Evolutionary conservation across 192 early-diverging fungal species (phyloP).

Genomic region (Geranomyces michiganensis): DNA sequence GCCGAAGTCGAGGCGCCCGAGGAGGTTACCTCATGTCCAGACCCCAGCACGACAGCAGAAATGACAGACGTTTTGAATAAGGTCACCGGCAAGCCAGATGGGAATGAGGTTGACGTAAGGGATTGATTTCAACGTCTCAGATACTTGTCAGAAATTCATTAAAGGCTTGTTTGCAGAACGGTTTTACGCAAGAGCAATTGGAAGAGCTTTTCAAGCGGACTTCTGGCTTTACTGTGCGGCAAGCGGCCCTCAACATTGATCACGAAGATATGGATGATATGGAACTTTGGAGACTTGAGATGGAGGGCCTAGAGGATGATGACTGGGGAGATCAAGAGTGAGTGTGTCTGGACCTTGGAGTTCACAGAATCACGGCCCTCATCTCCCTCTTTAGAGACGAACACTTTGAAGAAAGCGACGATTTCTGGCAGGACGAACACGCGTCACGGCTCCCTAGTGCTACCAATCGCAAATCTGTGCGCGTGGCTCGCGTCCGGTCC

Average conservation of each 20-base stretch:
- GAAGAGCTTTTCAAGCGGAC: conserved; percentile 91
- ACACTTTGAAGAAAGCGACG: conserved; percentile 73
- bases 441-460: not conserved
- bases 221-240: conserved; percentile 79
- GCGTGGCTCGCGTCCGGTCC: conserved; percentile 5
- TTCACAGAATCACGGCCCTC: not conserved
- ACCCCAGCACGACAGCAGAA: not conserved
- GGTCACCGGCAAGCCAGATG: not conserved
- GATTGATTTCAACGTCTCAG: not conserved
- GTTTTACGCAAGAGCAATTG: conserved; percentile 60
- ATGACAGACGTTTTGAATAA: not conserved
- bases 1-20: not conserved
- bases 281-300: conserved; percentile 80
- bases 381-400: conserved; percentile 63
- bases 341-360: not conserved
- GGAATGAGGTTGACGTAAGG: not conserved
- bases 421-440: conserved; percentile 70
- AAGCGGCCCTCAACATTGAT: conserved; percentile 61
- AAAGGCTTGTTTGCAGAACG: not conserved
- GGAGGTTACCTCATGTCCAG: not conserved
- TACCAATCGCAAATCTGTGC: not conserved
- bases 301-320: conserved; percentile 66
- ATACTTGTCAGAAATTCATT: too few species aligned
- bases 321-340: conserved; percentile 78
- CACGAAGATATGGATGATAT: conserved; percentile 68